Evolutionary conservation across 1,284 basidiomycete species (phyloP), one percentile per base, ranked within the genome.

Genomic region (Cryptococcus sp.): DNA sequence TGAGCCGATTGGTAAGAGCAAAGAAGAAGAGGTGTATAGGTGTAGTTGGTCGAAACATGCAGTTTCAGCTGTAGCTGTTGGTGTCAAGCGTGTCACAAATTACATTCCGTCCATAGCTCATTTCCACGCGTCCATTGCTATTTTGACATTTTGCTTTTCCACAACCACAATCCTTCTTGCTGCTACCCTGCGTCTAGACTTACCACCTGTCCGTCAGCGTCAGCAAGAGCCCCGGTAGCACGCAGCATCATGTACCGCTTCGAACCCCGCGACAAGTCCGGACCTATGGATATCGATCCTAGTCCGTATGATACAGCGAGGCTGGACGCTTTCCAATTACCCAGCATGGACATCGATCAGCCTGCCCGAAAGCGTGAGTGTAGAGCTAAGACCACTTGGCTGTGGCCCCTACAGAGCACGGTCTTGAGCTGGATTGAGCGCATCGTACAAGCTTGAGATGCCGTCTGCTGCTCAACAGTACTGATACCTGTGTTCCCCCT

Each of bases 331-430:
- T 74, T 67, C 50, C 63, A 64, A n/a, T 39, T 69, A 22, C 50
- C 53, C 5, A 47, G 47, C 17, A 42, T 59, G 23, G 67, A 74
- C n/a, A 35, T 35, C 31, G 70, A 76, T 46, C 74, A 70, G 10
- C 75, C 73, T 6, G 63, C 75, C 13, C 54, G 74, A 25, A 78
- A 78, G 57, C 73, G 76, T 75, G 45, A 66, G 76, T 64, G 31
- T 35, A 2, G 8, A 35, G 31, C 31, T 35, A 13, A 35, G 13
- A 10, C 5, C 5, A 35, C 31, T 5, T 35, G 19, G 1, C 19
- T 1, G 1, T 19, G 5, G 17, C 25, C 5, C 44, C 13, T 15
- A 7, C 27, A 22, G 42, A 6, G 19, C 19, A 10, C 39, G 25
- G 16, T 27, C 11, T 47, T 16, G 31, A 25, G 15, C 23, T 50